Conservation (phyloP, 1,284 basidiomycete species). For the Sporisorium graminicola region DNA sequence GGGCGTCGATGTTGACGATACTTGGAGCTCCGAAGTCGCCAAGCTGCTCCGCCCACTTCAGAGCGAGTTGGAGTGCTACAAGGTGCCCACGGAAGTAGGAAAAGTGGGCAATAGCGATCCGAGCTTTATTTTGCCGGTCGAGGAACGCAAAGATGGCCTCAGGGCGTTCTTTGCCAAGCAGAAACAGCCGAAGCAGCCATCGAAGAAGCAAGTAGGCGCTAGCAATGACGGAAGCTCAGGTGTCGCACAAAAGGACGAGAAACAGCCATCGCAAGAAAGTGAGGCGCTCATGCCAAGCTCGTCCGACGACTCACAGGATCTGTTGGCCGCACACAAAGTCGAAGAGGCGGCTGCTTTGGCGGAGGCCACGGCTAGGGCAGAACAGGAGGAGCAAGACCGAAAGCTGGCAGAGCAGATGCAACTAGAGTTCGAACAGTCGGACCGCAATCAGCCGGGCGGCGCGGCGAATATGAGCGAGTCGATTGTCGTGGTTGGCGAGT, state of each 20-base stretch:
- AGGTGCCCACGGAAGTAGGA: conserved; percentile 89
- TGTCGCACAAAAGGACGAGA: conserved; percentile 13
- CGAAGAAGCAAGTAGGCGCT: background rate
- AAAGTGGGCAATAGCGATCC: conserved; percentile 87
- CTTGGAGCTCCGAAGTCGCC: conserved; percentile 73
- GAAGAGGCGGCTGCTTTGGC: conserved; percentile 27
- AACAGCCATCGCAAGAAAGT: conserved; percentile 13
- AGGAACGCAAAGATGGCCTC: conserved; percentile 86
- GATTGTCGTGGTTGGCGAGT: conserved; percentile 26
- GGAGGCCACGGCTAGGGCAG: conserved; percentile 17
- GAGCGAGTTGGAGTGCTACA: conserved; percentile 80
- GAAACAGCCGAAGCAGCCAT: conserved; percentile 12
- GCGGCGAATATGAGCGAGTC: conserved; percentile 23
- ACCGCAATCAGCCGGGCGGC: background rate
- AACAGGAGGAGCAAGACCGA: conserved; percentile 35
- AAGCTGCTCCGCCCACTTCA: conserved; percentile 79
- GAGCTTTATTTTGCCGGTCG: conserved; percentile 84
- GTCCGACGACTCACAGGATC: conserved; percentile 20
- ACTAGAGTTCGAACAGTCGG: conserved; percentile 21
- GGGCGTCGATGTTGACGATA: conserved; percentile 31
- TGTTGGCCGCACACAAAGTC: conserved; percentile 26
- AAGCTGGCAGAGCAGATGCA: conserved; percentile 45
- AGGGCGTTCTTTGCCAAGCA: conserved; percentile 82
- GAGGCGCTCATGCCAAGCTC: conserved; percentile 23
- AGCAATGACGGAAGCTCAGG: background rate